Evolutionary conservation across 2,329 filamentous ascomycete species (phyloP), one percentile per base, ranked within the genome.

Genomic region (Fusarium caatingaense): DNA sequence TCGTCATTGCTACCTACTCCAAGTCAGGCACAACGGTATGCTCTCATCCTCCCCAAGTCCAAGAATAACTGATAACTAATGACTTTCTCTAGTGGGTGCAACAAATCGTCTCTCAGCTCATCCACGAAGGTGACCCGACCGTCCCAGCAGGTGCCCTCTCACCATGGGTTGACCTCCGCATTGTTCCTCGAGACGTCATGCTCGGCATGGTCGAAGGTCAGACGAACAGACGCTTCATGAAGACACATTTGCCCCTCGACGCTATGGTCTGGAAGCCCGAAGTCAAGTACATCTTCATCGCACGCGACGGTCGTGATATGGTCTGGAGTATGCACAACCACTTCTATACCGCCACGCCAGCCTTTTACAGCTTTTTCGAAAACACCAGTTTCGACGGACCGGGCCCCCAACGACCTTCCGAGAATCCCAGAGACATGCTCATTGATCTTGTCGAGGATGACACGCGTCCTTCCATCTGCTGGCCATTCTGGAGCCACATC

Each of bases 401-500:
- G 4, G 18, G 3, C 3, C 60, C 27, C 11, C 1, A 23, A 1
- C 53, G 53, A 0, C 62, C 62, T 0, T 30, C 40, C 6, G 46
- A 44, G 3, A 48, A 53, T 3, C 62, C 60, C 0, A 44, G 55
- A 6, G 62, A 65, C 1, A 53, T 65, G 11, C 13, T 65, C 1
- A 32, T 51, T 7, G 20, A 51, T 21, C 53, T 65, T 7, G 32
- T 65, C 0, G 47, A 65, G 3, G 34, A 65, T 1, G 62, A 65
- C 9, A 60, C 13, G 15, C 62, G 60, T 1, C 42, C 10, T 5
- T 37, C 46, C 0, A 4, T 65, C 13, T 15, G 27, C 7, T 65
- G 62, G 62, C 62, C 62, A 0, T 65, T 65, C 41, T 65, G 60
- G 62, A 48, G 60, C 9, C 60, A 65, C 21, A 60, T 65, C 1